Conservation (phyloP, 306 rosid species). For the Castanospermum australe region DNA sequence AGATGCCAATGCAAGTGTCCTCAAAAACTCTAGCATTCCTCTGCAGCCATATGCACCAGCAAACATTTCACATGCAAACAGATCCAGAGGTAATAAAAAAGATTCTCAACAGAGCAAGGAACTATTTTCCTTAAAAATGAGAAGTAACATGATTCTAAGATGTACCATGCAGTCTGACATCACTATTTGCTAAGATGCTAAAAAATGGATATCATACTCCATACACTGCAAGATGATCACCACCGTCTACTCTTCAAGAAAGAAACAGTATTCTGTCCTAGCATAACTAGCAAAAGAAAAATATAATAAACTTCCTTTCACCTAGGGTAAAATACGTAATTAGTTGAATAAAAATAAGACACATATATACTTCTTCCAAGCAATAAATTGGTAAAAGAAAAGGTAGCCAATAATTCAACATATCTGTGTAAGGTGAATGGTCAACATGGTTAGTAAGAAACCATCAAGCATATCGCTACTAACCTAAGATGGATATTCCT, state of each 20-base stretch:
- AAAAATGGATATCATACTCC: neutral
- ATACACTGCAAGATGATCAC: neutral
- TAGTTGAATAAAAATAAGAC: constrained; percentile 7
- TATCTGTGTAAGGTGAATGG: constrained; percentile 18
- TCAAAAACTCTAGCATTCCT: no score
- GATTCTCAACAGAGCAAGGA: no score
- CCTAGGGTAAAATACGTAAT: neutral
- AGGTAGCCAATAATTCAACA: constrained; percentile 6
- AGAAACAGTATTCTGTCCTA: neutral
- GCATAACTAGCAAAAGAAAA: neutral
- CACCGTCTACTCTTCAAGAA: neutral
- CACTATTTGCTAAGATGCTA: neutral
- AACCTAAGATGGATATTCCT: constrained; percentile 84
- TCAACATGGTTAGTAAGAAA: constrained; percentile 10
- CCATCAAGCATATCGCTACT: constrained; percentile 34
- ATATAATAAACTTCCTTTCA: neutral
- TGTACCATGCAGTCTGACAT: neutral
- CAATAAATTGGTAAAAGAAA: constrained; percentile 9
- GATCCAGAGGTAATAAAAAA: neutral
- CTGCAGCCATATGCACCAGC: no score
- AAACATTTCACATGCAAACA: neutral
- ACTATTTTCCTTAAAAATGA: no score
- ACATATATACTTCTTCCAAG: constrained; percentile 1
- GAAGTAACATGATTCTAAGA: no score
- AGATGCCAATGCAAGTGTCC: no score